Evolutionary conservation across 176 grass and related monocot genomes (phyloP), one percentile per base, ranked within the genome.

Genomic region (Aegilops speltoides): DNA sequence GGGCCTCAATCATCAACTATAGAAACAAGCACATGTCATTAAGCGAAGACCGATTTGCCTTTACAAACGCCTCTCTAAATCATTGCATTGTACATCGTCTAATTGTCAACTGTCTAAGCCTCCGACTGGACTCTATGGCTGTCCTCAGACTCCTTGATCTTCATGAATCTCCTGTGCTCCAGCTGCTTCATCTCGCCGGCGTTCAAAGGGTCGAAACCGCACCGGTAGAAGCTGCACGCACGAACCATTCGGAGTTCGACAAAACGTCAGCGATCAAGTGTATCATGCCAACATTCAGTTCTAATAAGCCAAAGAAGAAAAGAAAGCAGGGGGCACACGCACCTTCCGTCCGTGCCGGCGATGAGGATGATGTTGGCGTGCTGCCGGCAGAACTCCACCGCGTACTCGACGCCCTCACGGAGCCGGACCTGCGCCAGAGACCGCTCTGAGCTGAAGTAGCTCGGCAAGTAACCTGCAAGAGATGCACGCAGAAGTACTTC

Each of bases 311-410:
- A 17, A 9, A 3, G 20, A n/a, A 63, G 23, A 45, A 45, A 45
- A 45, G 11, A 45, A 72, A 41, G 5, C 6, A 6, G 10, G 19
- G 19, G 28, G 5, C n/a, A 7, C 28, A 79, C 28, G 72, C 81
- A 93, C 95, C 93, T 95, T 83, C 95, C 93, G 77, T 98, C 93
- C 78, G 92, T 93, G 70, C 95, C 95, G 68, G 89, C 61, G 86
- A 92, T 81, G 38, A 98, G 87, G 13, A 95, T 38, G 24, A 73
- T 93, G 54, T 98, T 83, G 28, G 87, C 83, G 12, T 76, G 64
- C 5, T 81, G 86, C 17, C 86, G 87, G 5, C 87, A 86, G 81
- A 98, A 98, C 13, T 93, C 83, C 54, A 95, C 91, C 57, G 87
- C 69, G 79, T 89, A 98, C 48, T 92, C 90, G 3, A 83, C 45